A percentile compares a stretch with the other conserved stretches of the same genome.
phyloP scores from a whole-genome alignment of 306 rosid species.

The Aeschynomene evenia region DNA sequence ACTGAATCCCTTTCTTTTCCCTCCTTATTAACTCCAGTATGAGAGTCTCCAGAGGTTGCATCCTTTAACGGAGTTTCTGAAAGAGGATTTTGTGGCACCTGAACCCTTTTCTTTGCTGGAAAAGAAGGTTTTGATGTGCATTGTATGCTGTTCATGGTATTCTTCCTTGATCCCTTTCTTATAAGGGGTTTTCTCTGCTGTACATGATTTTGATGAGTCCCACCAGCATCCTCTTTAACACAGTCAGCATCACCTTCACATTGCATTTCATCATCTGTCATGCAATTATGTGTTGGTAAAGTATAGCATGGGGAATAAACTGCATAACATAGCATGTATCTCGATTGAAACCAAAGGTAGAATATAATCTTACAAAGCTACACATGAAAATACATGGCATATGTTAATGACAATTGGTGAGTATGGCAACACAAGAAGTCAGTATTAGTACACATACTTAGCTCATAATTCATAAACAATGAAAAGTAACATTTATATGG shows the following conservation, averaged over 20 bases:
- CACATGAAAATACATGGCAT: background rate
- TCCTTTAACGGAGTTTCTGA: constrained; percentile 54
- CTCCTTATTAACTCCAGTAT: constrained; percentile 30
- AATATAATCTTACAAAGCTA: background rate
- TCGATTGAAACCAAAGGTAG: background rate
- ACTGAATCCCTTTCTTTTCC: constrained; percentile 28
- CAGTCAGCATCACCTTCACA: constrained; percentile 31
- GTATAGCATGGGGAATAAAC: background rate
- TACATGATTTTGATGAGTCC: constrained; percentile 17
- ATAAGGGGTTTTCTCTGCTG: constrained; percentile 23
- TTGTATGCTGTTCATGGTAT: constrained; percentile 18
- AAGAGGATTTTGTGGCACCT: constrained; percentile 70
- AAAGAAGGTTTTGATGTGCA: constrained; percentile 61
- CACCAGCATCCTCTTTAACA: constrained; percentile 28
- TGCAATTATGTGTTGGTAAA: background rate
- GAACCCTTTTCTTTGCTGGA: constrained; percentile 91
- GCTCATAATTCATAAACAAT: background rate
- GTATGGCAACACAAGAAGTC: background rate
- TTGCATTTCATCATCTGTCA: constrained; percentile 50
- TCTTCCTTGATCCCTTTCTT: constrained; percentile 37
- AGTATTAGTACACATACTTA: background rate
- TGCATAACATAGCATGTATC: background rate
- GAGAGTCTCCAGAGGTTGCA: constrained; percentile 34
- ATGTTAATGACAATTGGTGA: background rate
- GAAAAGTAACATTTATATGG: background rate